phyloP scores from a whole-genome alignment of 2,329 filamentous ascomycete genomes.

The Cladosporium sp. region DNA sequence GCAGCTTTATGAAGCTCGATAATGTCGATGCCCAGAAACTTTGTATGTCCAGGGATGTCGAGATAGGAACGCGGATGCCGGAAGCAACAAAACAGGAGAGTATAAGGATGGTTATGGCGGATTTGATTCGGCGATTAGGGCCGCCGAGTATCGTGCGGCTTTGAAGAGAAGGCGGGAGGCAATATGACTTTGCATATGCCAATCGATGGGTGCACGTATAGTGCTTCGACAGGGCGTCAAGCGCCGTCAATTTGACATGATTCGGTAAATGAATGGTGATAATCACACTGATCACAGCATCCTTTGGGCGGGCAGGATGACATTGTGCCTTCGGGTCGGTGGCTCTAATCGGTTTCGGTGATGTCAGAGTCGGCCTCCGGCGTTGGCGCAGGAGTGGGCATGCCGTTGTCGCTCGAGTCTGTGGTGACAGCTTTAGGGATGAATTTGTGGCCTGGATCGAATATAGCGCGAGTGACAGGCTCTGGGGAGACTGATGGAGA shows the following conservation, averaged over 20 bases:
- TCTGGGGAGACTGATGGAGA: conserved; percentile 18
- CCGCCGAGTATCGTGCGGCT: not conserved
- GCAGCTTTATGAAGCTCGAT: not conserved
- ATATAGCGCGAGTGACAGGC: conserved; percentile 27
- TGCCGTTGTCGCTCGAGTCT: conserved; percentile 22
- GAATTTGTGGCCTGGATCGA: conserved; percentile 27
- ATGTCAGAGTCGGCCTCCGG: conserved; percentile 8
- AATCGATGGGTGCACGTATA: not conserved
- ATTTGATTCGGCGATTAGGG: not conserved
- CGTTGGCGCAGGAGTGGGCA: conserved; percentile 18
- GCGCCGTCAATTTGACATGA: not conserved
- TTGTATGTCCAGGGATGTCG: not conserved
- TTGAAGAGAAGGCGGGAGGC: not conserved
- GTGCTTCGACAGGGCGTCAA: not conserved
- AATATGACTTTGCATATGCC: not conserved
- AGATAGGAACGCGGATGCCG: not conserved
- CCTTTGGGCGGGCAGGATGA: not conserved
- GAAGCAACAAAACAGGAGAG: not conserved
- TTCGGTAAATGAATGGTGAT: not conserved
- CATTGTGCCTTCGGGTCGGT: not conserved
- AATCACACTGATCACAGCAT: not conserved
- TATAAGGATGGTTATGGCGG: not conserved
- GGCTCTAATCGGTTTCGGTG: not conserved
- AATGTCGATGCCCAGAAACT: not conserved
- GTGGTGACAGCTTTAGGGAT: conserved; percentile 27